Evolutionary conservation across 305 asterid genomes (phyloP).

Genomic region (Fraxinus sp.): DNA sequence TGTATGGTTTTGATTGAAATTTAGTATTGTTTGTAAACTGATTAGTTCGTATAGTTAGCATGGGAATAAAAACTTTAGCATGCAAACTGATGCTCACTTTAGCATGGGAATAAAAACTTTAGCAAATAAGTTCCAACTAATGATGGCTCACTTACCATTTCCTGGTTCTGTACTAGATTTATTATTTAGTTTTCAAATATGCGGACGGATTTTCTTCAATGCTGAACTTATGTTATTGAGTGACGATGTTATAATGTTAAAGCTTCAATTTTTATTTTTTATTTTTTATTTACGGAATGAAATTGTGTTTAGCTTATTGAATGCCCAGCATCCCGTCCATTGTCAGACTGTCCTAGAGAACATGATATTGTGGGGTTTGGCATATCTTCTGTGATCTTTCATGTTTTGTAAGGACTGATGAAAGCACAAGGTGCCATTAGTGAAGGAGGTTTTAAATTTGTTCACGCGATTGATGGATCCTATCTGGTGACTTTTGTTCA

Average conservation of each 20-base stretch:
- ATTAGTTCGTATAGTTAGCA: not conserved
- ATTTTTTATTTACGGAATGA: not conserved
- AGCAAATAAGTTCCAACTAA: not conserved
- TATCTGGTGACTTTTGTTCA: not conserved
- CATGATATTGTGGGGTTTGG: not conserved
- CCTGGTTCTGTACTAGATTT: not conserved
- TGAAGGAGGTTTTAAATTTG: not conserved
- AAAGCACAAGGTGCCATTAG: not conserved
- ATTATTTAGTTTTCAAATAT: not conserved
- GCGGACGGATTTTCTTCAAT: not conserved
- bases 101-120: not conserved
- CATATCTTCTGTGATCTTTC: not conserved
- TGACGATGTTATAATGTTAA: not conserved
- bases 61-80: not conserved
- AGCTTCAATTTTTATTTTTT: not conserved
- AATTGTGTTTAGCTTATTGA: not conserved
- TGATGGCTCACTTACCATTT: not conserved
- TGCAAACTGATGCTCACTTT: not conserved
- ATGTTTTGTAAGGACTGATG: not conserved
- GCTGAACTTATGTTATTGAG: not conserved
- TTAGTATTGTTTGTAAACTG: not conserved
- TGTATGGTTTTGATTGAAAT: not conserved
- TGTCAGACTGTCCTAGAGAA: not conserved
- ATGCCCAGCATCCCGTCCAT: not conserved
- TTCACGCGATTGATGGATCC: not conserved